Evolutionary conservation across 345 rosid species (phyloP).

Genomic region (Pugionium dolabratum): DNA sequence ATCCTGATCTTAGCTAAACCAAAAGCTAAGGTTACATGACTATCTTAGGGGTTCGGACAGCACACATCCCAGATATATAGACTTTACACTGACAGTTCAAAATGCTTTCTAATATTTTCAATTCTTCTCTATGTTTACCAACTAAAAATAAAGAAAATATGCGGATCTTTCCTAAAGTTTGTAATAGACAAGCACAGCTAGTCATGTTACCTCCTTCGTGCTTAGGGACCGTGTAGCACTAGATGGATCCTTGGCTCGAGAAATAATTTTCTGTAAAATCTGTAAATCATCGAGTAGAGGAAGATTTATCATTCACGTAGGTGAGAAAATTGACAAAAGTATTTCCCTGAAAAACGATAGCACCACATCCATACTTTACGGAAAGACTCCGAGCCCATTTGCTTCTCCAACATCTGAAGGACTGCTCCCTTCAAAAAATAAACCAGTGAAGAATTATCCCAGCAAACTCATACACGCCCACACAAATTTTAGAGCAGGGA

Average conservation of each 20-base stretch:
- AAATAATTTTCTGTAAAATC: conserved; percentile 89
- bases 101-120: background rate
- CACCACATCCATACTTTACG: conserved; percentile 62
- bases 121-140: conserved; percentile 2
- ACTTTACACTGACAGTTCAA: conserved; percentile 13
- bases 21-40: conserved; percentile 22
- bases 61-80: conserved; percentile 7
- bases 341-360: conserved; percentile 17
- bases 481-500: conserved; percentile 7
- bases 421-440: conserved; percentile 68
- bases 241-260: conserved; percentile 64
- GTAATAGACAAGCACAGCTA: conserved; percentile 18
- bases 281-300: conserved; percentile 38
- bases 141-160: conserved; percentile 9
- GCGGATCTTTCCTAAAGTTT: background rate
- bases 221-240: conserved; percentile 73
- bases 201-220: conserved; percentile 81
- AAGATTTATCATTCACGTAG: conserved; percentile 21
- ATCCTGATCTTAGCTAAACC: conserved; percentile 2
- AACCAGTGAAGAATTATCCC: conserved; percentile 29
- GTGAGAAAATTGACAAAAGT: conserved; percentile 11
- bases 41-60: conserved; percentile 5
- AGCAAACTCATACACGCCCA: conserved; percentile 23
- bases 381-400: conserved; percentile 97
- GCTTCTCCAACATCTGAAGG: conserved; percentile 98